A percentile compares a stretch with the other conserved stretches of the same genome.
Conservation (phyloP, 768 basidiomycete species). For the Rhodocollybia butyracea region DNA sequence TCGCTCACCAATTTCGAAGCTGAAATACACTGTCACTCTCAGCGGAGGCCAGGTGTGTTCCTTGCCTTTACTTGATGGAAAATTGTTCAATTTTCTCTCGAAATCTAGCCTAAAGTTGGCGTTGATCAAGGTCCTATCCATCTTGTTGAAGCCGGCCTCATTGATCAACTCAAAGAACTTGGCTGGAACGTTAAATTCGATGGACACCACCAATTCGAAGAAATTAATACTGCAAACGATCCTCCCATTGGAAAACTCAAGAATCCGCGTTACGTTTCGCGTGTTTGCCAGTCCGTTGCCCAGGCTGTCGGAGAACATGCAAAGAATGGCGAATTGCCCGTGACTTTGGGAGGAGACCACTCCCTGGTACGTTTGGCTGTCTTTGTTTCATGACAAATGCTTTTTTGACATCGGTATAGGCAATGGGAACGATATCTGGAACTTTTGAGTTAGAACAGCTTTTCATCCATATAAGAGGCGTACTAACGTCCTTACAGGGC, state of each 20-base stretch:
- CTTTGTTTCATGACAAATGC: slow-evolving; percentile 4
- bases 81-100: background rate
- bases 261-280: slow-evolving; percentile 85
- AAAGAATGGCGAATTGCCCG: slow-evolving; percentile 74
- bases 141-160: slow-evolving; percentile 83
- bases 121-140: slow-evolving; percentile 88
- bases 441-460: slow-evolving; percentile 49
- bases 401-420: slow-evolving; percentile 26
- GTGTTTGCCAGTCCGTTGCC: slow-evolving; percentile 79
- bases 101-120: slow-evolving; percentile 64
- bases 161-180: slow-evolving; percentile 69
- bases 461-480: background rate
- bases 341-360: slow-evolving; percentile 96
- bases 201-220: slow-evolving; percentile 87
- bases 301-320: slow-evolving; percentile 71
- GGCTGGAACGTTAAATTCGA: slow-evolving; percentile 91
- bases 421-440: slow-evolving; percentile 94
- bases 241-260: slow-evolving; percentile 87
- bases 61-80: no score
- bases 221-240: slow-evolving; percentile 54
- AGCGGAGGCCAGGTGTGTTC: slow-evolving; percentile 66
- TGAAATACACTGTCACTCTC: slow-evolving; percentile 8
- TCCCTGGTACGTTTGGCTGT: slow-evolving; percentile 60
- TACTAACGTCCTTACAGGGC: slow-evolving; percentile 37
- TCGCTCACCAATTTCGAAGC: slow-evolving; percentile 8